Conservation (phyloP, 2,329 filamentous ascomycete genomes). For the Fusarium albidum region DNA sequence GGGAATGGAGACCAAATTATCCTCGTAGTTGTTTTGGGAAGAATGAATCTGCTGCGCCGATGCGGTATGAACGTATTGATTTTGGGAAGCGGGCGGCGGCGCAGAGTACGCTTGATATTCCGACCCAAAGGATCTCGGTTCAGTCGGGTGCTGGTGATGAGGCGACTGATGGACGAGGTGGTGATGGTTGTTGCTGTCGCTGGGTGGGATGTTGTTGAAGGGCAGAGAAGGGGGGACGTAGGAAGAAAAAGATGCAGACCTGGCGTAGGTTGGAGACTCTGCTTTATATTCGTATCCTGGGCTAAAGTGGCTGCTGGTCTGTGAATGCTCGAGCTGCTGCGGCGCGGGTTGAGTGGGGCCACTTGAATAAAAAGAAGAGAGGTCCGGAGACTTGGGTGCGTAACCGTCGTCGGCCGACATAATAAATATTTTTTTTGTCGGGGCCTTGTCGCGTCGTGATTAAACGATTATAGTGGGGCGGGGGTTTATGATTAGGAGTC, state of each 20-base stretch:
- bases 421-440: conserved; percentile 40
- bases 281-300: conserved; percentile 47
- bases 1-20: conserved; percentile 10
- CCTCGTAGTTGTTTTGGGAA: conserved; percentile 19
- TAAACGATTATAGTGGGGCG: conserved; percentile 35
- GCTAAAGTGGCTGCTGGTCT: conserved; percentile 41
- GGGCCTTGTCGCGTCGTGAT: conserved; percentile 22
- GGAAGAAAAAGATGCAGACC: conserved; percentile 38
- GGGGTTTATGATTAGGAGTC: conserved; percentile 18
- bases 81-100: conserved; percentile 24
- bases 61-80: conserved; percentile 26
- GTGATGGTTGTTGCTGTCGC: conserved; percentile 34
- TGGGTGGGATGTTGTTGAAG: conserved; percentile 40
- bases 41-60: conserved; percentile 11
- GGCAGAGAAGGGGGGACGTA: conserved; percentile 29
- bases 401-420: conserved; percentile 63
- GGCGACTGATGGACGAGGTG: conserved; percentile 37
- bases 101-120: conserved; percentile 38
- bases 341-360: conserved; percentile 47
- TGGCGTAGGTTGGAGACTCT: conserved; percentile 41
- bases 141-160: conserved; percentile 39
- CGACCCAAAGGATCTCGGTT: conserved; percentile 26
- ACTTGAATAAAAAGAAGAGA: conserved; percentile 62
- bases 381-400: conserved; percentile 66
- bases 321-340: conserved; percentile 45